Evolutionary conservation across 2,329 filamentous ascomycete genomes (phyloP), one percentile per base, ranked within the genome.

Genomic region (Neonectria coccinea): DNA sequence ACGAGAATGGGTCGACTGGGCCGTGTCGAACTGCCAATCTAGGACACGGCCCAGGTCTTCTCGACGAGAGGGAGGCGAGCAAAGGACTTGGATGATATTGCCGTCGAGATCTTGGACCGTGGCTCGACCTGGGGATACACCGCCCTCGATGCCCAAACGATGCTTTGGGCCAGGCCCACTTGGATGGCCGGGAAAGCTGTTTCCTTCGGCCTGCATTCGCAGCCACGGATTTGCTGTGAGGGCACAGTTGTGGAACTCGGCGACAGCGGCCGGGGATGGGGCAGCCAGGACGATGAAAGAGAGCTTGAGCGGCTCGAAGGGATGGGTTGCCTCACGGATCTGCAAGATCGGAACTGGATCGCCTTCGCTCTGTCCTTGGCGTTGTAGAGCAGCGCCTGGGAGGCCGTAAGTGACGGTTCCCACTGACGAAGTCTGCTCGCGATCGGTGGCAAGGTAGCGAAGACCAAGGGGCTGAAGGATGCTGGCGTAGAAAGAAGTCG

Each of bases 401-500:
- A 75, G 70, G 58, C 84, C 84, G 72, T 81, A 86, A 48, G 80
- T 79, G 60, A 71, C 65, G 33, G 70, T 74, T 4, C 72, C 72
- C 67, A 85, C 77, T 20, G 78, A 79, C 5, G 78, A 71, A n/a
- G 61, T 58, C 31, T 69, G 67, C 29, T 74, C 73, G 44, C 72
- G 73, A 50, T 66, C 63, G 33, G 67, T 66, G 44, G 60, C 55
- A 48, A 78, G 61, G 61, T 89, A 97, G 65, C 86, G 86, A 66
- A 97, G 89, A 41, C 92, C 92, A 22, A 97, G 85, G 4, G 92
- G 91, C 71, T 95, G 92, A 8, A 93, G 85, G 68, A 93, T 85
- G 67, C 91, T 87, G 22, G 94, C 87, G 79, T 93, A 97, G 82
- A 97, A 97, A 8, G 93, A 96, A 54, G 91, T 89, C 4, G 93